Conservation (phyloP, 768 basidiomycete genomes). For the Clathrus columnatus region DNA sequence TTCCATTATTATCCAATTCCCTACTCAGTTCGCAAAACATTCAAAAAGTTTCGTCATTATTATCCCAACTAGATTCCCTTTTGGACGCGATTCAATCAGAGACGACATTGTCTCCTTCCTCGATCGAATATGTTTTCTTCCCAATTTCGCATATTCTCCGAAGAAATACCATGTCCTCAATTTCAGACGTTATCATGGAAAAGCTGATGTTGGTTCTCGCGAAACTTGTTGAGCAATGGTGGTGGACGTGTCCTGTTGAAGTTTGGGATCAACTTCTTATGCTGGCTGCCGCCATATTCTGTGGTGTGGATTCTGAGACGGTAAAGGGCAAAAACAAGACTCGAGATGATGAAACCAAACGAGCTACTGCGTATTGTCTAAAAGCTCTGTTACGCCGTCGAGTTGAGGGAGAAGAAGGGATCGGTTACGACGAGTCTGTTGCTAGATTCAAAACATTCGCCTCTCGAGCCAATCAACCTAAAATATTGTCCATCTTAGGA, state of each 20-base stretch:
- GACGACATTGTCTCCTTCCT: constrained; percentile 27
- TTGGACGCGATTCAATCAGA: constrained; percentile 36
- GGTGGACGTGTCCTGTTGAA: constrained; percentile 68
- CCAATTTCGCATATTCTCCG: constrained; percentile 80
- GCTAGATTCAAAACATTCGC: constrained; percentile 32
- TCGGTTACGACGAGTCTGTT: constrained; percentile 5
- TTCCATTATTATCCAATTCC: constrained; percentile 68
- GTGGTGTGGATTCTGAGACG: constrained; percentile 40
- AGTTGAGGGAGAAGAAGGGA: constrained; percentile 17
- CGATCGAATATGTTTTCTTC: constrained; percentile 80
- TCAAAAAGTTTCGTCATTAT: constrained; percentile 37
- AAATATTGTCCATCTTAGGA: constrained; percentile 71
- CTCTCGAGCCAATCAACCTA: constrained; percentile 31
- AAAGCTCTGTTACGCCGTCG: constrained; percentile 52
- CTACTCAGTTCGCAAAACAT: constrained; percentile 49
- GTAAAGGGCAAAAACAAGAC: constrained; percentile 41
- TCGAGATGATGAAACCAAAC: constrained; percentile 75
- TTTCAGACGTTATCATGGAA: constrained; percentile 78
- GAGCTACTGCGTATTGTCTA: constrained; percentile 64
- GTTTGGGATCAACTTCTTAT: constrained; percentile 85
- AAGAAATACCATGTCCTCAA: constrained; percentile 55
- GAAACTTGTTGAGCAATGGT: constrained; percentile 64
- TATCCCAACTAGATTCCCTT: constrained; percentile 43
- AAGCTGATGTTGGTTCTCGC: constrained; percentile 52
- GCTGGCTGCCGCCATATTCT: constrained; percentile 57